Evolutionary conservation across 2,329 filamentous ascomycete genomes (phyloP), one percentile per base, ranked within the genome.

Genomic region (Madurella mycetomatis): DNA sequence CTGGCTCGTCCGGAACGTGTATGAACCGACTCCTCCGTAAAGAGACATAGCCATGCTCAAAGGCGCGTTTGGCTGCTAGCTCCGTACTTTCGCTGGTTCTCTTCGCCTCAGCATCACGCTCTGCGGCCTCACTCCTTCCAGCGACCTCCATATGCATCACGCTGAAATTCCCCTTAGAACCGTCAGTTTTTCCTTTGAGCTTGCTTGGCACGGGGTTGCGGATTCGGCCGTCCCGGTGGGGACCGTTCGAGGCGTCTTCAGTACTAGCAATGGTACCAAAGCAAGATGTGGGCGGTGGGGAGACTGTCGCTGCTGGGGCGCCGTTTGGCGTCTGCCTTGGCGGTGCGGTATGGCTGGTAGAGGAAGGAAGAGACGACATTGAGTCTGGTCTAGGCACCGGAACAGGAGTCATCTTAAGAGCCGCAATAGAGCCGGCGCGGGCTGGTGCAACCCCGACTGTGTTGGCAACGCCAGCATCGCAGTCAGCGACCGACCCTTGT

Each of bases 141-240:
- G 65, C 63, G 25, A 81, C 71, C 34, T 78, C 76, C 72, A 86
- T 83, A 53, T 84, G 80, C 76, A 86, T 83, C 41, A 85, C 80
- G 44, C 76, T 73, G 65, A 86, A 86, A 60, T 83, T 84, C 30
- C 82, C 82, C 56, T 79, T 80, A 62, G 76, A 78, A 25, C 73
- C 72, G 58, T 79, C 76, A 17, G 79, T 77, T 60, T 78, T 80
- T 56, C 80, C 80, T 64, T 84, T 82, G 51, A 85, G 71, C 65
- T 84, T 85, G 66, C 77, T 82, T 4, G 83, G 82, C 2, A 85
- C 76, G 1, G 82, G 79, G 57, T 84, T 83, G 53, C 79, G 70
- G 13, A 81, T 73, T 19, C 78, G 73, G 42, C 77, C 76, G 65
- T 81, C 78, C 31, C 65, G 67, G n/a, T 64, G 62, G 11, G 61